These are phyloP conservation scores for Lathyrus sativus DNA, from an alignment of 306 rosid genomes.

Conservation along the genomic window DNA sequence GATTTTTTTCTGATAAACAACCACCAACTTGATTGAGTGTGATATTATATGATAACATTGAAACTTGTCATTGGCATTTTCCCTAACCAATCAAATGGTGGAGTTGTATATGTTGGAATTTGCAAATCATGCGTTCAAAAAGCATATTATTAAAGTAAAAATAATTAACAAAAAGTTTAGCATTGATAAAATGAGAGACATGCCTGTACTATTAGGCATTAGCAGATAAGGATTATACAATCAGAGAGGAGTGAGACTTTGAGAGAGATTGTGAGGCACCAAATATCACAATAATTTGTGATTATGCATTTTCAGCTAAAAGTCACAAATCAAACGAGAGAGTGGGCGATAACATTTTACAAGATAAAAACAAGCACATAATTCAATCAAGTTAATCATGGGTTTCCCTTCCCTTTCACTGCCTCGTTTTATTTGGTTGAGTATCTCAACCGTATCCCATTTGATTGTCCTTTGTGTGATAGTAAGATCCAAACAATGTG, in stretches of 20 bases:
- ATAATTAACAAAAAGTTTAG: too few species aligned
- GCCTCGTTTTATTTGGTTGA: neutral
- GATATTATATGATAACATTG: slow-evolving; percentile 6
- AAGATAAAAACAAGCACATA: slow-evolving; percentile 21
- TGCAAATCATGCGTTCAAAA: neutral
- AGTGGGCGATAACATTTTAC: slow-evolving; percentile 1
- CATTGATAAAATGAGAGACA: too few species aligned
- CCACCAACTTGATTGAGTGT: slow-evolving; percentile 23
- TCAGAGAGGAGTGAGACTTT: neutral
- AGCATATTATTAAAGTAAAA: neutral
- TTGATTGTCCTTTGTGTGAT: slow-evolving; percentile 6
- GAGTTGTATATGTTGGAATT: neutral
- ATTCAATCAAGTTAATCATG: slow-evolving; percentile 5
- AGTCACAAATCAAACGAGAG: neutral
- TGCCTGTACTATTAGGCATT: neutral
- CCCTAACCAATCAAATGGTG: slow-evolving; percentile 11
- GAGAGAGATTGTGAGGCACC: slow-evolving; percentile 24
- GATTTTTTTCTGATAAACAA: neutral
- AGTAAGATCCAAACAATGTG: neutral
- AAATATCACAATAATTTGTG: slow-evolving; percentile 1
- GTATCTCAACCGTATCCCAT: slow-evolving; percentile 18
- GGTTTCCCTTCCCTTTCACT: neutral
- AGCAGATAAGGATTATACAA: neutral
- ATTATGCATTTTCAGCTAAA: neutral
- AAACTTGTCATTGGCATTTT: slow-evolving; percentile 20